phyloP scores from a whole-genome alignment of 148 eudicot species.

The Pouteria glomerata region DNA sequence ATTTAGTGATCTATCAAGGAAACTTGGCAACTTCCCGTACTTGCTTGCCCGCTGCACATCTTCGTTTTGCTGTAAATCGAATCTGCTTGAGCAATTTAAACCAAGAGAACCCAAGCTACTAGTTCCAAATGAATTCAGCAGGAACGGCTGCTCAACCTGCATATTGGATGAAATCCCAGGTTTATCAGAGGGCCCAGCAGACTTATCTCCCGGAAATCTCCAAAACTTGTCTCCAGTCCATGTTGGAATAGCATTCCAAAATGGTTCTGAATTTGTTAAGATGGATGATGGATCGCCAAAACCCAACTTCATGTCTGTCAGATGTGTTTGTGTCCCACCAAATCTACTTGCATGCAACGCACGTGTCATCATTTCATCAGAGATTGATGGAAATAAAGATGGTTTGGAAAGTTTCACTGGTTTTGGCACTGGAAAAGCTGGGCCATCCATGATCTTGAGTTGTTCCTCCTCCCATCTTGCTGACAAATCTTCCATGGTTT shows the following conservation, averaged over 20 bases:
- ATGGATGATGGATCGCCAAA: slow-evolving; percentile 45
- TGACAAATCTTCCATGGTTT: slow-evolving; percentile 60
- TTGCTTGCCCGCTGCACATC: slow-evolving; percentile 23
- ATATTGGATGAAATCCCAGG: slow-evolving; percentile 31
- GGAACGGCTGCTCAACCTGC: slow-evolving; percentile 40
- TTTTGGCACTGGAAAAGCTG: slow-evolving; percentile 32
- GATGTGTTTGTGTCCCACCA: slow-evolving; percentile 55
- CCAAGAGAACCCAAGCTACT: slow-evolving; percentile 28
- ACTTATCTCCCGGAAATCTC: slow-evolving; percentile 39
- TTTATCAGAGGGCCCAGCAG: slow-evolving; percentile 39
- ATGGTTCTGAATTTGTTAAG: slow-evolving; percentile 33
- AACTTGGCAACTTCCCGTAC: slow-evolving; percentile 32
- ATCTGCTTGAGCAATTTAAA: slow-evolving; percentile 27
- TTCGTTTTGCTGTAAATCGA: slow-evolving; percentile 29
- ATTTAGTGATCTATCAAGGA: slow-evolving; percentile 34
- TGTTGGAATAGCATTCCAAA: slow-evolving; percentile 31
- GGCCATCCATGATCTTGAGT: slow-evolving; percentile 22
- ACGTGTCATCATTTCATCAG: slow-evolving; percentile 81
- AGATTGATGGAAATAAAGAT: slow-evolving; percentile 46
- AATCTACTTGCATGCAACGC: slow-evolving; percentile 62
- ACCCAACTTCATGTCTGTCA: slow-evolving; percentile 89
- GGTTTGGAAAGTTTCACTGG: slow-evolving; percentile 35
- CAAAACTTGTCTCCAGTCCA: slow-evolving; percentile 41
- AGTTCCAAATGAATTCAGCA: slow-evolving; percentile 40
- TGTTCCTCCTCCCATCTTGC: slow-evolving; percentile 86